phyloP scores from a whole-genome alignment of 2,329 filamentous ascomycete species.

The Colletotrichum limetticola region DNA sequence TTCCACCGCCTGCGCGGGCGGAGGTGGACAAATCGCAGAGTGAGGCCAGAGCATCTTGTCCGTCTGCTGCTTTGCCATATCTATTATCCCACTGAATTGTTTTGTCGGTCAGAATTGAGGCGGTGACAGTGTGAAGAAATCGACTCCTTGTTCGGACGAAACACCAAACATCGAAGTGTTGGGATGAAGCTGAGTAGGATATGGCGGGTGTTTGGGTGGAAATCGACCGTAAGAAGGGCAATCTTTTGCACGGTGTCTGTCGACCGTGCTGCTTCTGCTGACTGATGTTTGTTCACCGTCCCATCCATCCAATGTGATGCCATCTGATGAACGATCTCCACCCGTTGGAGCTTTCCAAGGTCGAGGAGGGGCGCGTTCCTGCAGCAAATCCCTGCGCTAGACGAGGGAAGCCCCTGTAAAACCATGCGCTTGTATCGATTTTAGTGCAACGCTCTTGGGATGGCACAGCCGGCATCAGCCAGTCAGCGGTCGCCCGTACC shows the following conservation, averaged over 20 bases:
- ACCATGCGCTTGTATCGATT: constrained; percentile 23
- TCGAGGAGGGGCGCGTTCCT: constrained; percentile 36
- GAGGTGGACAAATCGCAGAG: not conserved
- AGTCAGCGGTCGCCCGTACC: constrained; percentile 28
- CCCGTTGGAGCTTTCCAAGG: constrained; percentile 1
- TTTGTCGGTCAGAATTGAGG: not conserved
- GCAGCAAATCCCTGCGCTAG: constrained; percentile 31
- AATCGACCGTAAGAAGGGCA: not conserved
- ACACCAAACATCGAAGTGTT: not conserved
- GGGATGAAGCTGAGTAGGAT: not conserved
- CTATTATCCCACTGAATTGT: not conserved
- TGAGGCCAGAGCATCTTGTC: not conserved
- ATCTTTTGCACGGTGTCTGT: constrained; percentile 11
- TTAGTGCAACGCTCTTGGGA: constrained; percentile 31
- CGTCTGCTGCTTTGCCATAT: not conserved
- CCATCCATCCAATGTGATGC: constrained; percentile 6
- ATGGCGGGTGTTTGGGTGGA: not conserved
- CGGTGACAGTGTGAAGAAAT: constrained; percentile 23
- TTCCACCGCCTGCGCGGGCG: not conserved
- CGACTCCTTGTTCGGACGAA: not conserved
- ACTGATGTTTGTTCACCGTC: not conserved
- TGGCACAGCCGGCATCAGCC: constrained; percentile 21
- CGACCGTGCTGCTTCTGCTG: constrained; percentile 1
- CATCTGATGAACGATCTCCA: constrained; percentile 25
- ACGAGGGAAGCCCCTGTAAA: constrained; percentile 26